These are phyloP conservation scores for Filobasidium floriforme DNA, from an alignment of 768 basidiomycete genomes.

Conservation along the genomic window DNA sequence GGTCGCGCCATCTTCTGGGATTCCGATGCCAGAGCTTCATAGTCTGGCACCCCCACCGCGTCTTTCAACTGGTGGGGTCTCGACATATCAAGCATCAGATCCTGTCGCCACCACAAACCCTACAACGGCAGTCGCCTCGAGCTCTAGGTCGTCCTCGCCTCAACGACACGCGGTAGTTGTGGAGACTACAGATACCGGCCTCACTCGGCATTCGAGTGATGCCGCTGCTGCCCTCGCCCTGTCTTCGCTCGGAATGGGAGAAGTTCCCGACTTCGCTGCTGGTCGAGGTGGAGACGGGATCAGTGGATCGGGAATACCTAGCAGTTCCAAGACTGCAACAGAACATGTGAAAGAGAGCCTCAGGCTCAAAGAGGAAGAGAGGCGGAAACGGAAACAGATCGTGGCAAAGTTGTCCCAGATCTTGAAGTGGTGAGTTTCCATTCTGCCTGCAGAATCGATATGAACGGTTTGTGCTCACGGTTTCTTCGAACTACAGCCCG, in stretches of 20 bases:
- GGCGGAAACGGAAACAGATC: constrained; percentile 19
- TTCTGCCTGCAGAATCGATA: background rate
- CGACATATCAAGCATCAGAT: constrained; percentile 5
- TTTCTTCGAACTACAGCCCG: constrained; percentile 26
- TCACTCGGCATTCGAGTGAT: constrained; percentile 3
- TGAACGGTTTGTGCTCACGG: background rate
- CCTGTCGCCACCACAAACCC: background rate
- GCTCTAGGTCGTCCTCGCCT: no score
- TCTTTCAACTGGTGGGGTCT: background rate
- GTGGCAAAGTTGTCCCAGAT: constrained; percentile 27
- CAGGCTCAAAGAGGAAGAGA: constrained; percentile 15
- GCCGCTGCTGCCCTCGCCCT: background rate
- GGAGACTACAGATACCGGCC: no score
- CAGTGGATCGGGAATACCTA: constrained; percentile 22
- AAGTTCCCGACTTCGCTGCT: constrained; percentile 29
- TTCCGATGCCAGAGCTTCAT: constrained; percentile 16
- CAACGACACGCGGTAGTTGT: no score
- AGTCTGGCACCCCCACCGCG: constrained; percentile 5
- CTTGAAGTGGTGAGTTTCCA: constrained; percentile 32
- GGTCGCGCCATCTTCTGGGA: constrained; percentile 9
- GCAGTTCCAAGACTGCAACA: constrained; percentile 5
- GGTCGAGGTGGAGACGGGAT: constrained; percentile 32
- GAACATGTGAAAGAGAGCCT: constrained; percentile 6
- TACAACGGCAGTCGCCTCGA: no score
- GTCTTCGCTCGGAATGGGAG: background rate